Evolutionary conservation across 495 filamentous ascomycete genomes (phyloP).

Genomic region (Glonium stellatum): DNA sequence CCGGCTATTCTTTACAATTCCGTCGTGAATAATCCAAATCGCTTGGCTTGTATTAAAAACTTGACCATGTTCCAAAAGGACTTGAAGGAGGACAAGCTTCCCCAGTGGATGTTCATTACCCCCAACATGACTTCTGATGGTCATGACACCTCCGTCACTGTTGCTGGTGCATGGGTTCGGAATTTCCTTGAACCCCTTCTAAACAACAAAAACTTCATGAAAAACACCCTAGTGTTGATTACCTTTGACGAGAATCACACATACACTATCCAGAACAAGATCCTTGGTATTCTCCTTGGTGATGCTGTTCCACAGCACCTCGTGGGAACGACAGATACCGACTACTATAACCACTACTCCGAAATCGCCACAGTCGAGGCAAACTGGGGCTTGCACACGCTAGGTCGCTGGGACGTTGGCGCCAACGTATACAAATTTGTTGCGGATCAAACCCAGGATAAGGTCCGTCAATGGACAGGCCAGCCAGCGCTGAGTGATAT

Average conservation of each 20-base stretch:
- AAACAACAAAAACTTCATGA: constrained; percentile 37
- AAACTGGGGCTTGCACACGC: constrained; percentile 33
- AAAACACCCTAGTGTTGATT: constrained; percentile 41
- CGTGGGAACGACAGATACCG: constrained; percentile 30
- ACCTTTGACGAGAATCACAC: constrained; percentile 42
- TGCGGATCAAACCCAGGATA: constrained; percentile 25
- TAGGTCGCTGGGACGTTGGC: constrained; percentile 37
- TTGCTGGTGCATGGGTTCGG: constrained; percentile 29
- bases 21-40: constrained; percentile 22
- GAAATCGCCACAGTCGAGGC: constrained; percentile 35
- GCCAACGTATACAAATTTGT: constrained; percentile 34
- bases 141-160: constrained; percentile 34
- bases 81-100: constrained; percentile 24
- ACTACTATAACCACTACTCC: constrained; percentile 36
- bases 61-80: constrained; percentile 30
- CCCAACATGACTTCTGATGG: constrained; percentile 36
- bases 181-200: constrained; percentile 35
- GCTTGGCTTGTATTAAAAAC: constrained; percentile 33
- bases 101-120: constrained; percentile 36
- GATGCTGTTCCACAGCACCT: constrained; percentile 26
- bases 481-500: constrained; percentile 23
- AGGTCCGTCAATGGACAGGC: constrained; percentile 24
- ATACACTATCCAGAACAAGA: constrained; percentile 36
- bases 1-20: constrained; percentile 33
- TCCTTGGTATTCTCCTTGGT: constrained; percentile 33